Conservation (phyloP, 2,329 filamentous ascomycete genomes). For the Claviceps digitariae region DNA sequence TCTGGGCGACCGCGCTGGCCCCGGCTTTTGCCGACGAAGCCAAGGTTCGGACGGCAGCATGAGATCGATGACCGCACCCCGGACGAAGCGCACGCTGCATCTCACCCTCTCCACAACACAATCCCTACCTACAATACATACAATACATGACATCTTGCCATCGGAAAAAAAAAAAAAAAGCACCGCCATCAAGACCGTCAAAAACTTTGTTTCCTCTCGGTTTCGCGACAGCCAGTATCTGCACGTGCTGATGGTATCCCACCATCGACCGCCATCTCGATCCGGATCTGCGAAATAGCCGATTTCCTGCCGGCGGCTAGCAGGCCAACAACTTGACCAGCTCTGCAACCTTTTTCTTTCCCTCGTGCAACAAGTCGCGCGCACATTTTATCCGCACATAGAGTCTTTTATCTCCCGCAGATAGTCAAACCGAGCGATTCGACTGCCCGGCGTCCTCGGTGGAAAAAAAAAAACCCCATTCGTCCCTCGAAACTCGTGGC, state of each 20-base stretch:
- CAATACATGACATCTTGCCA: no score
- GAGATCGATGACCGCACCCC: no score
- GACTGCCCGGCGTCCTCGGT: not conserved
- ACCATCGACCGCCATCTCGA: not conserved
- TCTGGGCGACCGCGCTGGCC: constrained; percentile 2
- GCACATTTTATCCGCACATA: not conserved
- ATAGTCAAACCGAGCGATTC: not conserved
- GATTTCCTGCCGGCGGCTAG: no score
- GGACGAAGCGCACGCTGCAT: not conserved
- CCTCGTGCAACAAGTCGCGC: no score
- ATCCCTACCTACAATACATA: no score
- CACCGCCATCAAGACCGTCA: not conserved
- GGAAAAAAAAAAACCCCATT: no score
- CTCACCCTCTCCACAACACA: not conserved
- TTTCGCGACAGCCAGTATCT: not conserved
- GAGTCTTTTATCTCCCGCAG: not conserved
- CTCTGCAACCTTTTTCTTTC: no score
- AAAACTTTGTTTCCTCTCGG: no score
- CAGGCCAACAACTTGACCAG: no score
- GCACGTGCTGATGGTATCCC: no score
- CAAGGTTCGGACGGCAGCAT: not conserved
- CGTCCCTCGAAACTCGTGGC: no score
- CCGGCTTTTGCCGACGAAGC: constrained; percentile 14
- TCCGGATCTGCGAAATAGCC: not conserved
- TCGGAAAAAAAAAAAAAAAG: not conserved